phyloP scores from a whole-genome alignment of 495 filamentous ascomycete genomes.

The Neurospora sp. region DNA sequence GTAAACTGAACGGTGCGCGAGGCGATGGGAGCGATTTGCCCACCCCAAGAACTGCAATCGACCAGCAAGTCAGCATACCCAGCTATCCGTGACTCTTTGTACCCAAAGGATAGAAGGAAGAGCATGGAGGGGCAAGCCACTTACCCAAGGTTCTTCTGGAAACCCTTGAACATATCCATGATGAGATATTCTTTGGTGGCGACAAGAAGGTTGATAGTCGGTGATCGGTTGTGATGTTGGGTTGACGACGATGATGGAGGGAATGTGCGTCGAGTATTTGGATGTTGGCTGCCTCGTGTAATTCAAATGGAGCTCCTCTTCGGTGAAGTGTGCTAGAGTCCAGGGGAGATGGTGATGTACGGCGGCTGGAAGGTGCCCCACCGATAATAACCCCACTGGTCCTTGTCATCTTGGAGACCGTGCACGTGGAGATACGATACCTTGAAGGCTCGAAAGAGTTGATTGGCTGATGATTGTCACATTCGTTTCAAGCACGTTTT shows the following conservation, averaged over 20 bases:
- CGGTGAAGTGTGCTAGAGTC: neutral
- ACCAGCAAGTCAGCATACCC: neutral
- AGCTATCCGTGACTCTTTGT: neutral
- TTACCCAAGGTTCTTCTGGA: constrained; percentile 26
- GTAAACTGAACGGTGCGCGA: constrained; percentile 92
- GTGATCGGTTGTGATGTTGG: neutral
- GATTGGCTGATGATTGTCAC: neutral
- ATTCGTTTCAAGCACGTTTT: neutral
- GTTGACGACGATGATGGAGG: constrained; percentile 2
- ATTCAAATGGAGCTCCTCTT: neutral
- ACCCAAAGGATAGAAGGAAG: neutral
- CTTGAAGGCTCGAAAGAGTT: neutral
- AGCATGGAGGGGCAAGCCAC: neutral
- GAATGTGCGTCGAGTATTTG: neutral
- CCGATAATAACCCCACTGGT: constrained; percentile 2
- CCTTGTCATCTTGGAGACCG: constrained; percentile 2
- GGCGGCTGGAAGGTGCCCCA: neutral
- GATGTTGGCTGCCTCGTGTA: neutral
- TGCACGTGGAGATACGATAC: neutral
- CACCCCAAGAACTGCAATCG: constrained; percentile 31
- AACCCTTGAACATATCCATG: constrained; percentile 28
- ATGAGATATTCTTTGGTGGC: neutral
- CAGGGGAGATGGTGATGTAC: neutral
- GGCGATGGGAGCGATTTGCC: constrained; percentile 74
- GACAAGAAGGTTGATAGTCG: neutral